Evolutionary conservation across 176 grass and related monocot species (phyloP).

Genomic region (Oryza glaberrima): DNA sequence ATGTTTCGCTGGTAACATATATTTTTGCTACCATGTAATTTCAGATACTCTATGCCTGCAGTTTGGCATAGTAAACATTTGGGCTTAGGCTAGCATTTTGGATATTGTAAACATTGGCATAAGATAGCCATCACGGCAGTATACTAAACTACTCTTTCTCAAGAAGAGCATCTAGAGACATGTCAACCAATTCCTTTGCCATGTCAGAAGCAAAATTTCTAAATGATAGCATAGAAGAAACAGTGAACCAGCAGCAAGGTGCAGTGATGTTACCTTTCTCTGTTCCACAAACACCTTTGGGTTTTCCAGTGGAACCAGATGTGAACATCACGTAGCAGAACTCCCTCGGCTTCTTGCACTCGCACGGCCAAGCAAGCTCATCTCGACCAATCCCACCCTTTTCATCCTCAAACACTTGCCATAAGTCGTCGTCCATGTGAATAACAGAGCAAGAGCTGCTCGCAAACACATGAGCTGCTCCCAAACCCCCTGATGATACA

Average conservation of each 20-base stretch:
- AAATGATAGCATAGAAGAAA: neutral
- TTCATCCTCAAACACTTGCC: slow-evolving; percentile 8
- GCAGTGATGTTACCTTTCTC: slow-evolving; percentile 60
- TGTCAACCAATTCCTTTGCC: neutral
- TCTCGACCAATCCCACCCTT: slow-evolving; percentile 15
- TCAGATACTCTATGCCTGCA: neutral
- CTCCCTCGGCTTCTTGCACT: slow-evolving; percentile 8
- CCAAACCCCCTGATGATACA: neutral
- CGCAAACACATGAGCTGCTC: slow-evolving; percentile 27
- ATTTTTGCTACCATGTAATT: slow-evolving; percentile 1
- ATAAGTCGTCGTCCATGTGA: slow-evolving; percentile 21
- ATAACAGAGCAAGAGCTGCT: slow-evolving; percentile 42
- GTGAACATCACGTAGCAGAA: slow-evolving; percentile 95
- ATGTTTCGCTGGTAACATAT: neutral
- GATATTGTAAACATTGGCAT: neutral
- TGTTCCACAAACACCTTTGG: slow-evolving; percentile 83
- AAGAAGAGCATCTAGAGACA: slow-evolving; percentile 1
- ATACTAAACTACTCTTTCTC: neutral
- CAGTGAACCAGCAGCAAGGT: neutral
- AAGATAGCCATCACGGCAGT: neutral
- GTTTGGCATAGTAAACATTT: neutral
- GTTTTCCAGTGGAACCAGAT: slow-evolving; percentile 88
- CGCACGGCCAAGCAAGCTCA: slow-evolving; percentile 63
- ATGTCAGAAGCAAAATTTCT: neutral
- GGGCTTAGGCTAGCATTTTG: neutral